Base-by-base conservation (phyloP, 2,329 filamentous ascomycete genomes). In the Diaporthe eres region DNA sequence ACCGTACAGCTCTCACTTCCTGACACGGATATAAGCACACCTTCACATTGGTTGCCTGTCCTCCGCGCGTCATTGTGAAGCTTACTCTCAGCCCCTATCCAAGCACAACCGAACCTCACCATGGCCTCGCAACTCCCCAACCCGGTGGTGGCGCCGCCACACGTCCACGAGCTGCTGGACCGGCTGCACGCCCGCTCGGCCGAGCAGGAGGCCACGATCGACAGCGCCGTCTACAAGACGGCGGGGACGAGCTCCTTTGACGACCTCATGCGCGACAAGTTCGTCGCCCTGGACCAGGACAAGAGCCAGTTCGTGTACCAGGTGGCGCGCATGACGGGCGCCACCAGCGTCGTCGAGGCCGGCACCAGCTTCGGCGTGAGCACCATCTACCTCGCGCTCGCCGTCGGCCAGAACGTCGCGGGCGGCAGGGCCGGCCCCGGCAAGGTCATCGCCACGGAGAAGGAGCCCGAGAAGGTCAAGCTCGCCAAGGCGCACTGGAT, bases 281-380 rank as follows among this genome's bases (percentile, higher is more conserved):
- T 87, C 79, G 85, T 88, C 76, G 86, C 86, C 1, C 81, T 88
- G 2, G 85, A 87, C 53, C 78, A 83, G 34, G 86, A 87, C 78
- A 88, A 88, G 76, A 84, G 82, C 74, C 80, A 85, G 42, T 84
- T 87, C 55, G 77, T 86, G 12, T 87, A 88, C 77, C 84, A 86
- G 25, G 76, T 87, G 2, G 77, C 83, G 12, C 82, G 81, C 28
- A 80, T 82, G 34, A 70, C 39, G 7, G 70, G 63, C 42, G 77
- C 77, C 22, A 73, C 49, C n/a, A 74, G 55, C 39, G 61, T 73
- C 51, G 76, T 78, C 60, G 77, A 78, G 67, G 77, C 76, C 22
- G 77, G 77, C 9, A 78, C 77, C 5, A 74, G 74, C 53, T 78
- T 57, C 37, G 77, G 77, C 2, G 74, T 78, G 22, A 78, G 77